phyloP scores from a whole-genome alignment of 768 basidiomycete species.

The Suillus plorans region DNA sequence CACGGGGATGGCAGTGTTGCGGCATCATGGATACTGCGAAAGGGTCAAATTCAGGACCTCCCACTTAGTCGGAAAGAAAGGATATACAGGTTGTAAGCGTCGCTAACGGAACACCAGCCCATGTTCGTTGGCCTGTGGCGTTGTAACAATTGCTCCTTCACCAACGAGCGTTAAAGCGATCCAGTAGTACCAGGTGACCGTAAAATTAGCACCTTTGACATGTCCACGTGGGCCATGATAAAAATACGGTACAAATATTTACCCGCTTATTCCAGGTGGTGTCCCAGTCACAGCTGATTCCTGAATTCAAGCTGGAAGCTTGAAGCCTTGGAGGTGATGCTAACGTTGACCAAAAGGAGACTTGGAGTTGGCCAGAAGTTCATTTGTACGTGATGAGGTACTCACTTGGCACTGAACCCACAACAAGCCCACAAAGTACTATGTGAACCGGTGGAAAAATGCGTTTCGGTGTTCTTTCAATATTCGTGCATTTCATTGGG shows the following conservation, averaged over 20 bases:
- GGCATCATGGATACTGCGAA: conserved; percentile 22
- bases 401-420: not conserved
- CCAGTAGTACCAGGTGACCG: not conserved
- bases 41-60: conserved; percentile 3
- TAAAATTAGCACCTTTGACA: not conserved
- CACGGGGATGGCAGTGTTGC: not conserved
- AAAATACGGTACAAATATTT: not conserved
- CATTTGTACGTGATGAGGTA: not conserved
- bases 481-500: not conserved
- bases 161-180: conserved; percentile 9
- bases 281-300: not conserved
- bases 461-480: not conserved
- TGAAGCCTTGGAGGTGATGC: not conserved
- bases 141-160: conserved; percentile 10
- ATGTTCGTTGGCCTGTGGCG: conserved; percentile 37
- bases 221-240: not conserved
- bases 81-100: conserved; percentile 43
- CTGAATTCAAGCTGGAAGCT: not conserved
- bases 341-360: not conserved
- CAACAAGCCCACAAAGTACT: not conserved
- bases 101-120: conserved; percentile 43
- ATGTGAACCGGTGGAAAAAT: not conserved
- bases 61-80: not conserved
- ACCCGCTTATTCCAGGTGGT: not conserved
- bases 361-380: not conserved